These are phyloP conservation scores for Thalassiosira exigua DNA, from an alignment of 352 stramenopile genomes.

Conservation along the genomic window DNA sequence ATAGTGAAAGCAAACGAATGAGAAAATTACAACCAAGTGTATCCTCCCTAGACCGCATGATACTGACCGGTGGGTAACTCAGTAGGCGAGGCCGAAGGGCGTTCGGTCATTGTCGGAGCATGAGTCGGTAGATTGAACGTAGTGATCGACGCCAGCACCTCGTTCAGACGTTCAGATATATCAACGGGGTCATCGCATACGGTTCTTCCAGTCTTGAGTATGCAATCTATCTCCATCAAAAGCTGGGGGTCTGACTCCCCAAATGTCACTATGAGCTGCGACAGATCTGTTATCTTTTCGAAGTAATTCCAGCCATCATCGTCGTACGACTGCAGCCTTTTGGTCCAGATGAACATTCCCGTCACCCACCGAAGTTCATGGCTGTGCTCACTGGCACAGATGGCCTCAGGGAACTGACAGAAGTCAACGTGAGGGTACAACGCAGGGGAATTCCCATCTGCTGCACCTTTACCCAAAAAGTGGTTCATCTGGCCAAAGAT, in stretches of 20 bases:
- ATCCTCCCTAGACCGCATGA: no score
- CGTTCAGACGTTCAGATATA: not conserved
- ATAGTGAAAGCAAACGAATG: no score
- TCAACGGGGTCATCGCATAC: not conserved
- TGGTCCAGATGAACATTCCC: conserved; percentile 70
- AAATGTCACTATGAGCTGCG: not conserved
- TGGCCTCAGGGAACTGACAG: conserved; percentile 53
- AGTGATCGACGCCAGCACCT: not conserved
- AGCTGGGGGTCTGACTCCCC: not conserved
- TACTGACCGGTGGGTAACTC: conserved; percentile 6
- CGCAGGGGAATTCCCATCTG: conserved; percentile 37
- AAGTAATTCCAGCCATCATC: conserved; percentile 66
- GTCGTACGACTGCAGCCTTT: conserved; percentile 59
- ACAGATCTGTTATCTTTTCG: conserved; percentile 49
- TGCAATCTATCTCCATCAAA: not conserved
- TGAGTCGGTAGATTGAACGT: conserved; percentile 13
- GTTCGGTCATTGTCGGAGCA: conserved; percentile 17
- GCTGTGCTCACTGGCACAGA: conserved; percentile 49
- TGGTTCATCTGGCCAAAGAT: conserved; percentile 62
- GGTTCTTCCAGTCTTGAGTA: not conserved
- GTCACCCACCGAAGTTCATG: conserved; percentile 68
- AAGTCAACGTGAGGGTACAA: conserved; percentile 67
- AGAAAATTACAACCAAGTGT: no score
- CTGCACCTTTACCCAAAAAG: conserved; percentile 57
- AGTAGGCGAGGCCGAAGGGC: conserved; percentile 17